Conservation (phyloP, 345 rosid genomes). For the Carallia pectinifolia region DNA sequence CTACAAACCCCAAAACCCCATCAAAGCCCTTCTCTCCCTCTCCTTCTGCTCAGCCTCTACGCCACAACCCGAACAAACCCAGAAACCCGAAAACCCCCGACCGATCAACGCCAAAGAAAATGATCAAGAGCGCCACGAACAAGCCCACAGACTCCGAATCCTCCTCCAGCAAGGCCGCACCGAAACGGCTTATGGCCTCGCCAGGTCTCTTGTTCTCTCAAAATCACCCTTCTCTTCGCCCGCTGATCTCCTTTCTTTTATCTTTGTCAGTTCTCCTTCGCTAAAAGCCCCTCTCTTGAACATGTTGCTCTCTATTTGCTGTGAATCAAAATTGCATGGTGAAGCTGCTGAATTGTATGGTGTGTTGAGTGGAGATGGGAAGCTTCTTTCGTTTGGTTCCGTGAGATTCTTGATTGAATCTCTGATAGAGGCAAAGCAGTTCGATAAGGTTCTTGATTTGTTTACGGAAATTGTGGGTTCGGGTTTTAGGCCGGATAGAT, state of each 20-base stretch:
- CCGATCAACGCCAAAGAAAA: not conserved
- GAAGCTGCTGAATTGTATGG: constrained; percentile 48
- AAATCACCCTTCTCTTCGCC: constrained; percentile 44
- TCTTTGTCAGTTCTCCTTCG: constrained; percentile 46
- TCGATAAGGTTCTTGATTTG: constrained; percentile 39
- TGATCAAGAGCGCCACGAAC: constrained; percentile 39
- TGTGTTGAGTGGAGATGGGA: constrained; percentile 46
- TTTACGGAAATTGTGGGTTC: constrained; percentile 46
- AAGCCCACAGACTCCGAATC: constrained; percentile 38
- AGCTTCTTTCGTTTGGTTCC: constrained; percentile 42
- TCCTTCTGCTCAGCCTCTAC: constrained; percentile 6
- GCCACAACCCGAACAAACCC: constrained; percentile 1
- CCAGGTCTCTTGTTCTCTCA: constrained; percentile 43
- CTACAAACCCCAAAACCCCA: not conserved
- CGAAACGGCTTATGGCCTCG: constrained; percentile 43
- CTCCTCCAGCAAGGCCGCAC: constrained; percentile 54
- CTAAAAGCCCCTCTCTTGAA: constrained; percentile 40
- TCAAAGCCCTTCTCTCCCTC: not conserved
- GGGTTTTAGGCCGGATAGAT: constrained; percentile 52
- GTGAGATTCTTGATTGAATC: constrained; percentile 42
- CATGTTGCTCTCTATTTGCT: constrained; percentile 42
- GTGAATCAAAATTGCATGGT: constrained; percentile 41
- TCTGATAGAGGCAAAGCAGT: constrained; percentile 41
- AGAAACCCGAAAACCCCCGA: not conserved
- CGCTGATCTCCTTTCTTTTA: constrained; percentile 44